Percentiles rank a stretch among this genome's conserved stretches.
Evolutionary conservation across 345 rosid genomes (phyloP).

Genomic region (Angophora floribunda): DNA sequence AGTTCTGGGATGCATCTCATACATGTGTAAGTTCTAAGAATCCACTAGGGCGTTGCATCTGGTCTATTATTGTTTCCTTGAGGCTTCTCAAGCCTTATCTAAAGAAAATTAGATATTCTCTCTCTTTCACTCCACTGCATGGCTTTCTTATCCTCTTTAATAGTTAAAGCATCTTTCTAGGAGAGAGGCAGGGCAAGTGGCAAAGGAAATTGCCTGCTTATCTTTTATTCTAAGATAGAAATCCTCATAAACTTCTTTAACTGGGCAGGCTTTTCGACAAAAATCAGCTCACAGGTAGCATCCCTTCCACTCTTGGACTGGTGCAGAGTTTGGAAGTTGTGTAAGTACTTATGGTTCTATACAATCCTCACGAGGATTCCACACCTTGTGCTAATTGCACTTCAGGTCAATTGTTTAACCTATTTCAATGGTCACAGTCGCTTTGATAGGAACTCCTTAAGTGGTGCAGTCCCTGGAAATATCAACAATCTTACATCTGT

Average conservation of each 20-base stretch:
- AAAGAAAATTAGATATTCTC: not conserved
- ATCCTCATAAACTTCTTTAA: not conserved
- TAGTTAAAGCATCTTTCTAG: not conserved
- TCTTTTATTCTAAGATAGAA: not conserved
- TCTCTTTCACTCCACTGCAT: not conserved
- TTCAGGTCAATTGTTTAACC: not conserved
- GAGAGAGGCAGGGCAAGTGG: not conserved
- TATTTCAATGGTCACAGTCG: constrained; percentile 8
- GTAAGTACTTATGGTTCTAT: constrained; percentile 39
- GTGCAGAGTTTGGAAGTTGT: constrained; percentile 47
- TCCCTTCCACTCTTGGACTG: constrained; percentile 56
- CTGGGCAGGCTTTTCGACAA: constrained; percentile 57
- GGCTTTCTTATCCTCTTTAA: not conserved
- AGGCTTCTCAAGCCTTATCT: not conserved
- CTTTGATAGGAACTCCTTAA: constrained; percentile 51
- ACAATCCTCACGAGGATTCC: not conserved
- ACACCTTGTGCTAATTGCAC: not conserved
- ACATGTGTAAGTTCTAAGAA: constrained; percentile 55
- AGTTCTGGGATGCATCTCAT: constrained; percentile 47
- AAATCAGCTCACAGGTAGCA: constrained; percentile 42
- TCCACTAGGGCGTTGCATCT: not conserved
- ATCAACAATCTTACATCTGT: constrained; percentile 46
- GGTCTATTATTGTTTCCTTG: not conserved
- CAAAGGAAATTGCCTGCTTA: not conserved
- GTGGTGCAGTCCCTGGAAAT: constrained; percentile 39